Conservation (phyloP, 2,329 filamentous ascomycete species). For the Xylaria arbuscula region DNA sequence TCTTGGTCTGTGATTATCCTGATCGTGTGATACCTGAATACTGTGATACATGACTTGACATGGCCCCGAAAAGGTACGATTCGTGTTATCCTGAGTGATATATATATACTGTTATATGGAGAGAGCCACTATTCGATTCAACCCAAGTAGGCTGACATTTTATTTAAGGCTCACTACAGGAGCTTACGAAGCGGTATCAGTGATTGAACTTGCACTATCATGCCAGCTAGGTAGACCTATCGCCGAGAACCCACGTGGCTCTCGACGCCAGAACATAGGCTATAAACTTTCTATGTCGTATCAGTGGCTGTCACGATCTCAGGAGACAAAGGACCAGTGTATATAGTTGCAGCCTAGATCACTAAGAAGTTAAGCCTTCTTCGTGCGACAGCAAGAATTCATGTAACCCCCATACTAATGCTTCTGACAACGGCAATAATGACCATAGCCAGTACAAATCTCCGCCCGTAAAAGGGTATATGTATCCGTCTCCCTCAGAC, state of each 20-base stretch:
- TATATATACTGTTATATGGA: not conserved
- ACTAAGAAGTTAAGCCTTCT: no score
- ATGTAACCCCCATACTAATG: no score
- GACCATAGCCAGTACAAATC: not conserved
- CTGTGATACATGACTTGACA: not conserved
- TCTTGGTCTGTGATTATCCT: not conserved
- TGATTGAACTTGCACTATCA: not conserved
- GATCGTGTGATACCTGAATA: not conserved
- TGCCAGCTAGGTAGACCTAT: not conserved
- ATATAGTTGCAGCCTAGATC: no score
- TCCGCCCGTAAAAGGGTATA: not conserved
- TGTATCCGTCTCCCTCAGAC: not conserved
- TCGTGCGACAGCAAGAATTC: no score
- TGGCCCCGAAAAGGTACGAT: not conserved
- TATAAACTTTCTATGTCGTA: no score
- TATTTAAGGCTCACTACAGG: not conserved
- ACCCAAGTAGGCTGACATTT: not conserved
- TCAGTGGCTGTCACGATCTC: no score
- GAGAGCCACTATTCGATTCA: not conserved
- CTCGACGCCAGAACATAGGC: not conserved
- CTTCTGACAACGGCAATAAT: not conserved
- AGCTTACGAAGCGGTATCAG: not conserved
- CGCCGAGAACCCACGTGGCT: no score
- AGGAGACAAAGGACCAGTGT: no score
- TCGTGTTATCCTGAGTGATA: not conserved